phyloP scores from a whole-genome alignment of 2,329 filamentous ascomycete genomes.

The Aspergillus caelatus region DNA sequence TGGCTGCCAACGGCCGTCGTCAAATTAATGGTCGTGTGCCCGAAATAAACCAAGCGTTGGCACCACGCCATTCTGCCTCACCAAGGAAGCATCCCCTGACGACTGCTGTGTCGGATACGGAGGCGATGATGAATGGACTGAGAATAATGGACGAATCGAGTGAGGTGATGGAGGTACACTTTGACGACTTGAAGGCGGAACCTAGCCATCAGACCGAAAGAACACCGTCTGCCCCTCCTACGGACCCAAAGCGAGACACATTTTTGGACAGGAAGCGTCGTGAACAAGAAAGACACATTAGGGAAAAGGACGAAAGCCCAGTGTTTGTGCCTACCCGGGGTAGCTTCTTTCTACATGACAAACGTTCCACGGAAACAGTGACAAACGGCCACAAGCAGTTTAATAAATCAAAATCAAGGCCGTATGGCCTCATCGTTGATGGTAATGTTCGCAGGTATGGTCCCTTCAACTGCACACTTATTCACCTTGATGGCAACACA shows the following conservation, averaged over 20 bases:
- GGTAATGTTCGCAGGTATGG: conserved; percentile 48
- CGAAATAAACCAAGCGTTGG: conserved; percentile 31
- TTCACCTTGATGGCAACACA: neutral
- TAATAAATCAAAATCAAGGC: conserved; percentile 56
- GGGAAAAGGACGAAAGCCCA: conserved; percentile 83
- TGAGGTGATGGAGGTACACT: conserved; percentile 51
- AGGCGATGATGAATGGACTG: conserved; percentile 64
- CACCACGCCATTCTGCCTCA: conserved; percentile 37
- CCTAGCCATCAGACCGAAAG: conserved; percentile 31
- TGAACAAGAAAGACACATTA: conserved; percentile 89
- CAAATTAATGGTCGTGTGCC: conserved; percentile 33
- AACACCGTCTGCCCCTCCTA: conserved; percentile 44
- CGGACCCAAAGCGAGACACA: conserved; percentile 54
- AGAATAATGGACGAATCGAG: conserved; percentile 46
- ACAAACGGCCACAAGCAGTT: conserved; percentile 73
- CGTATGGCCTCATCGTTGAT: conserved; percentile 53
- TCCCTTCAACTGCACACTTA: neutral
- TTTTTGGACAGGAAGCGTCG: conserved; percentile 72
- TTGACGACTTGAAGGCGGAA: conserved; percentile 49
- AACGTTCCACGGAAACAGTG: conserved; percentile 75
- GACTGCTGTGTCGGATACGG: conserved; percentile 56
- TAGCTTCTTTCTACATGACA: conserved; percentile 96
- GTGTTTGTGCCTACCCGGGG: conserved; percentile 93
- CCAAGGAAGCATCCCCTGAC: conserved; percentile 36
- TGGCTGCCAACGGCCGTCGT: conserved; percentile 25